Evolutionary conservation across 352 stramenopile species (phyloP).

Genomic region (Globisporangium spiculum): DNA sequence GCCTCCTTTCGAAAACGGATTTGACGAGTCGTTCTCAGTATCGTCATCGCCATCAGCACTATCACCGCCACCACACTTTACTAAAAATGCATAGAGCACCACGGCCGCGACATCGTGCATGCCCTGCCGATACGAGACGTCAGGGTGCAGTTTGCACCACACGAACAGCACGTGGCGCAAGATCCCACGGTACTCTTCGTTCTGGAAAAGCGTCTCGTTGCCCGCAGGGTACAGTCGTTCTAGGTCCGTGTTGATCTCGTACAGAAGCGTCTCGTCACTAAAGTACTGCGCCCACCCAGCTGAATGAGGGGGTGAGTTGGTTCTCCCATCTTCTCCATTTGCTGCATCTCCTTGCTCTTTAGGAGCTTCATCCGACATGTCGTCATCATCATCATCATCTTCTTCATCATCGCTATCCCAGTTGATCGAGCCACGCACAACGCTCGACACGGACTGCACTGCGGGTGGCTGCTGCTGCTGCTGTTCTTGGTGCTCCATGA

Average conservation of each 20-base stretch:
- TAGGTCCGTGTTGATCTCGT: constrained; percentile 84
- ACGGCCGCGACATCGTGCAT: constrained; percentile 85
- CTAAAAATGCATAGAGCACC: constrained; percentile 68
- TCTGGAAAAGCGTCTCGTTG: constrained; percentile 79
- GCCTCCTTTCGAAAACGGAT: constrained; percentile 20
- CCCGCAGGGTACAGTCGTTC: constrained; percentile 69
- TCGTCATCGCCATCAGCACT: not conserved
- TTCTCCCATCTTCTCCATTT: not conserved
- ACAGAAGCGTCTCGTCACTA: constrained; percentile 59
- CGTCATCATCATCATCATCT: constrained; percentile 2
- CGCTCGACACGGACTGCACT: not conserved
- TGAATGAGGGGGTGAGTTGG: not conserved
- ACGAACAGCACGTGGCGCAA: constrained; percentile 80
- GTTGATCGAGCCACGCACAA: constrained; percentile 18
- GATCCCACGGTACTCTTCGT: constrained; percentile 53
- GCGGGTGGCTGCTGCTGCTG: not conserved
- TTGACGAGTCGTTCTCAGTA: not conserved
- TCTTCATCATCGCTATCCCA: constrained; percentile 13
- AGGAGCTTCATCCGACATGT: not conserved
- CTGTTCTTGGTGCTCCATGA: constrained; percentile 8
- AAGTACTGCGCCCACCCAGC: constrained; percentile 61
- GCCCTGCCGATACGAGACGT: constrained; percentile 81
- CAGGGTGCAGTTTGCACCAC: constrained; percentile 77
- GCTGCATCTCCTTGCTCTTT: not conserved
- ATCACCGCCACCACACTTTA: constrained; percentile 3